These are phyloP conservation scores for Ascomycota sp. DNA, from an alignment of 2,329 filamentous ascomycete genomes.

Conservation along the genomic window DNA sequence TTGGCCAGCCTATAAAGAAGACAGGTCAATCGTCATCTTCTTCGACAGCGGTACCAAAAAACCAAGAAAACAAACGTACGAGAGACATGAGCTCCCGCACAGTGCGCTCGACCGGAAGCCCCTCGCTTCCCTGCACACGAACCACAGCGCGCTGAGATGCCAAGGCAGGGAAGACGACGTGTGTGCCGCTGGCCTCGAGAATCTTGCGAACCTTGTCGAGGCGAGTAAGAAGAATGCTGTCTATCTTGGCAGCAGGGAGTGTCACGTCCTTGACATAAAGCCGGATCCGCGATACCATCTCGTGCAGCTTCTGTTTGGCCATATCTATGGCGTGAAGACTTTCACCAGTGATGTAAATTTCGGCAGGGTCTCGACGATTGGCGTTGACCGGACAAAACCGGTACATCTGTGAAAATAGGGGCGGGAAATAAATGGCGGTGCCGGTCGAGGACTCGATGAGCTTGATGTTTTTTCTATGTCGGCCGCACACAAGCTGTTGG, in stretches of 20 bases:
- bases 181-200: constrained; percentile 86
- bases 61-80: constrained; percentile 25
- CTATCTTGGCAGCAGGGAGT: constrained; percentile 77
- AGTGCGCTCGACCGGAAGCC: constrained; percentile 81
- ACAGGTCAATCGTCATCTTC: not conserved
- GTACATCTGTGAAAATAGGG: constrained; percentile 77
- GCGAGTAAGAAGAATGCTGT: constrained; percentile 74
- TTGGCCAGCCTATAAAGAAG: constrained; percentile 49
- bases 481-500: constrained; percentile 79
- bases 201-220: constrained; percentile 96
- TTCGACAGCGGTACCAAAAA: no score
- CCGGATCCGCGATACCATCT: constrained; percentile 59
- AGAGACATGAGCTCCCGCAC: constrained; percentile 89
- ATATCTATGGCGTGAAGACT: constrained; percentile 61
- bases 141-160: constrained; percentile 69
- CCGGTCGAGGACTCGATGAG: constrained; percentile 86
- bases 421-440: constrained; percentile 94
- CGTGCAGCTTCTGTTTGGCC: constrained; percentile 78
- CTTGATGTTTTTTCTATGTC: constrained; percentile 93
- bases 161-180: constrained; percentile 74
- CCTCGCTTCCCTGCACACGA: constrained; percentile 78
- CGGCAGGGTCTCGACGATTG: constrained; percentile 58
- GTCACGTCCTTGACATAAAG: constrained; percentile 80
- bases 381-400: constrained; percentile 72
- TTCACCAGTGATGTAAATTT: constrained; percentile 90